These are phyloP conservation scores for Lactarius hengduanensis DNA, from an alignment of 768 basidiomycete species.

Conservation along the genomic window DNA sequence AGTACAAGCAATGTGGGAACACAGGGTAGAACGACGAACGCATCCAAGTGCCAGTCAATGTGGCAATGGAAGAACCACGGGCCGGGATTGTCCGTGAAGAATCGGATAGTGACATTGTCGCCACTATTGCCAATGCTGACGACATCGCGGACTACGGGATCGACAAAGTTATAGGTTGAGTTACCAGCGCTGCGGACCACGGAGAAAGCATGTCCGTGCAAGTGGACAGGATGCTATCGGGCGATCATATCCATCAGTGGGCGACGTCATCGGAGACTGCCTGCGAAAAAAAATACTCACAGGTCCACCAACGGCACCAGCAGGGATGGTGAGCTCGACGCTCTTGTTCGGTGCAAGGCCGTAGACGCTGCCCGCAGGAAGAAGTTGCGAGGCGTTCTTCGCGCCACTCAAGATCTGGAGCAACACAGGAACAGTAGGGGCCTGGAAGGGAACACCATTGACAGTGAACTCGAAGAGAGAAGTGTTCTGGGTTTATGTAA, in stretches of 20 bases:
- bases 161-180: conserved; percentile 17
- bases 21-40: conserved; percentile 55
- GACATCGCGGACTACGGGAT: conserved; percentile 30
- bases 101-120: conserved; percentile 32
- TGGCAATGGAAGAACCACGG: conserved; percentile 36
- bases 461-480: conserved; percentile 33
- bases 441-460: conserved; percentile 39
- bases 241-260: not conserved
- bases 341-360: conserved; percentile 45
- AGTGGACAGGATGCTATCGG: conserved; percentile 24
- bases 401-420: conserved; percentile 60
- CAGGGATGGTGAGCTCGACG: conserved; percentile 49
- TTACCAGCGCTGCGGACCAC: conserved; percentile 21
- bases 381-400: conserved; percentile 43
- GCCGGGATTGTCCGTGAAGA: conserved; percentile 35
- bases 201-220: conserved; percentile 23
- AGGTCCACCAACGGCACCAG: conserved; percentile 38
- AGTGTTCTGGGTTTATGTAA: conserved; percentile 5
- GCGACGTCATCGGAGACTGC: no score
- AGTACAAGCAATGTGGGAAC: conserved; percentile 20
- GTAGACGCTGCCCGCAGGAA: conserved; percentile 51
- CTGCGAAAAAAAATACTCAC: conserved; percentile 4
- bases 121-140: conserved; percentile 23
- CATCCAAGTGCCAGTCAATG: conserved; percentile 34
- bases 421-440: conserved; percentile 51